phyloP scores from a whole-genome alignment of 257 asterid genomes.

The Solanum sitiens region DNA sequence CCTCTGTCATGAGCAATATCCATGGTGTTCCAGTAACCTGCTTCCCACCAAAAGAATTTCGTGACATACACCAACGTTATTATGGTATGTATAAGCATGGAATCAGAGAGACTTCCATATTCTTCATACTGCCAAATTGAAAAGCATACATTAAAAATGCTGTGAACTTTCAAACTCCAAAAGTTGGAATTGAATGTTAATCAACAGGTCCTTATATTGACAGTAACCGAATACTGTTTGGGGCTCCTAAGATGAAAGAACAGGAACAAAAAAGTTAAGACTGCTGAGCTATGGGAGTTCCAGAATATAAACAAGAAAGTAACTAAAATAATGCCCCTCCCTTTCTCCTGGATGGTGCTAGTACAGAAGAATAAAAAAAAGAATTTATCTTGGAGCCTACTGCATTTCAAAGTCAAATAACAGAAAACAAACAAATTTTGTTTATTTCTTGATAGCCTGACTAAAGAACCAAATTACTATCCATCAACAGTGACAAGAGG shows the following conservation, averaged over 20 bases:
- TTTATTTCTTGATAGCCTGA: not conserved
- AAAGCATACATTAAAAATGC: slow-evolving; percentile 2
- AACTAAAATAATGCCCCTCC: not conserved
- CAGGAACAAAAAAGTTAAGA: not conserved
- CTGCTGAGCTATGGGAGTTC: slow-evolving; percentile 1
- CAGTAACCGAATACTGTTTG: not conserved
- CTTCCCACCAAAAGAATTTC: slow-evolving; percentile 99
- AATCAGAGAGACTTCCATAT: slow-evolving; percentile 64
- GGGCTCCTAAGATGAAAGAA: not conserved
- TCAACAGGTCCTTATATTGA: not conserved
- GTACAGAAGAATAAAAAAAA: not conserved
- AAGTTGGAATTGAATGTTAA: not conserved
- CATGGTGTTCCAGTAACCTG: slow-evolving; percentile 99
- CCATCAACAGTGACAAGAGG: not conserved
- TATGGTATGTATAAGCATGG: slow-evolving; percentile 78
- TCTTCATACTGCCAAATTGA: slow-evolving; percentile 57
- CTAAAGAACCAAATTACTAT: not conserved
- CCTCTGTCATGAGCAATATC: slow-evolving; percentile 99
- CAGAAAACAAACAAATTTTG: not conserved
- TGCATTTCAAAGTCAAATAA: not conserved
- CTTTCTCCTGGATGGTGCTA: not conserved
- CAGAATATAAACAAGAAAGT: not conserved
- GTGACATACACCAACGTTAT: slow-evolving; percentile 81
- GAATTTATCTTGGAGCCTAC: not conserved
- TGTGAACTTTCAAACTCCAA: not conserved